Conservation (phyloP, 495 filamentous ascomycete species). For the Pseudevernia furfuracea region DNA sequence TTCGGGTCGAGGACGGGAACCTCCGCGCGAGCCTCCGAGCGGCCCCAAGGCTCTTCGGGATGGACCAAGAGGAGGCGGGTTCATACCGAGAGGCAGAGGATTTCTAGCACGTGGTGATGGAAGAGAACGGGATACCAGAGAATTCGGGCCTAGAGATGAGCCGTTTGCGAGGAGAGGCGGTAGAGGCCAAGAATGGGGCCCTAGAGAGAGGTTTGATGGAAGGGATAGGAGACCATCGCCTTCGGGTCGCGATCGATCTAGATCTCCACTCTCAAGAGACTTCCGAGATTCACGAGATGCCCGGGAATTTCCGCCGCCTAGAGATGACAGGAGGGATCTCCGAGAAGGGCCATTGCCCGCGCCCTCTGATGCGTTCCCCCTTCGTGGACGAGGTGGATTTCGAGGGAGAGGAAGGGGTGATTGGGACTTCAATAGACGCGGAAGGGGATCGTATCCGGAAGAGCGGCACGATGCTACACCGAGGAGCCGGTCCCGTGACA, state of each 20-base stretch:
- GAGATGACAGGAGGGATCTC: conserved; percentile 48
- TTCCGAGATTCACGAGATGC: conserved; percentile 45
- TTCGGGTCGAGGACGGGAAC: conserved; percentile 31
- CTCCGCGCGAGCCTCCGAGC: conserved; percentile 51
- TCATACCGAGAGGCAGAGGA: conserved; percentile 41
- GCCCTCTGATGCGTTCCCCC: conserved; percentile 52
- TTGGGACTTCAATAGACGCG: conserved; percentile 50
- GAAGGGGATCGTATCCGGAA: conserved; percentile 54
- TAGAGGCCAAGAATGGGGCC: conserved; percentile 29
- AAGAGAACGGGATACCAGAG: conserved; percentile 35
- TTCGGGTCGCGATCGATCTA: conserved; percentile 28
- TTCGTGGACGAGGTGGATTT: conserved; percentile 49
- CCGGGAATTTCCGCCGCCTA: conserved; percentile 32
- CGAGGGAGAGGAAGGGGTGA: conserved; percentile 60
- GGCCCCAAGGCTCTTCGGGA: conserved; percentile 65
- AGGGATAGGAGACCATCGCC: conserved; percentile 31
- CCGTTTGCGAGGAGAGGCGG: conserved; percentile 32
- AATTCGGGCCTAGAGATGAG: conserved; percentile 44
- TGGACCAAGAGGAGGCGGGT: conserved; percentile 48
- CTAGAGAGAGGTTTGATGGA: conserved; percentile 27
- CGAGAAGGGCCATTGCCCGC: conserved; percentile 58
- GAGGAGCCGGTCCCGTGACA: conserved; percentile 57
- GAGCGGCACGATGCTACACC: conserved; percentile 52
- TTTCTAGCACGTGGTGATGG: conserved; percentile 39
- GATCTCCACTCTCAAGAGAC: conserved; percentile 44